phyloP scores from a whole-genome alignment of 2,329 filamentous ascomycete species.

The Diaporthe humulicola region DNA sequence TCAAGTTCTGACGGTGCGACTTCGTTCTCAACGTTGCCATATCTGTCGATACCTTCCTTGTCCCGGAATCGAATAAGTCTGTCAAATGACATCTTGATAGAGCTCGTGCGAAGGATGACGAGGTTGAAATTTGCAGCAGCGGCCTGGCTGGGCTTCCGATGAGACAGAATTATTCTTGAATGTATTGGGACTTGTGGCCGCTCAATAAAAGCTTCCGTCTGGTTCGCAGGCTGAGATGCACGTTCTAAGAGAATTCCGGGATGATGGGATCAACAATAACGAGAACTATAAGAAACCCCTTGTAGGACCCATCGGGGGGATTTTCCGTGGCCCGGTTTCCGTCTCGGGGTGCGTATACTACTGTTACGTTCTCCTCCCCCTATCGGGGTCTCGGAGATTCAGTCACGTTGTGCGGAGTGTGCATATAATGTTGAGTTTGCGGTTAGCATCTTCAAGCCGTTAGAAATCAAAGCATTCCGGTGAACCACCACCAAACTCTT shows the following conservation, averaged over 20 bases:
- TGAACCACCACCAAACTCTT: fast-evolving
- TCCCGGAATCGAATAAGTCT: not conserved
- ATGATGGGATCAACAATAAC: too few relatives aligned
- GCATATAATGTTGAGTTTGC: not conserved
- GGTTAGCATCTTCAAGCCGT: not conserved
- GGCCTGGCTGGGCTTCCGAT: too few relatives aligned
- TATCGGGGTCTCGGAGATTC: not conserved
- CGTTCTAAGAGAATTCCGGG: not conserved
- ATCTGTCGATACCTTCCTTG: not conserved
- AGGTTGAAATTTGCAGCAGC: not conserved
- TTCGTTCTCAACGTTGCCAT: not conserved
- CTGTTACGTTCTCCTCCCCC: not conserved
- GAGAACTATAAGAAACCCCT: not conserved
- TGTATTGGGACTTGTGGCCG: not conserved
- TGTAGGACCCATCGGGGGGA: not conserved
- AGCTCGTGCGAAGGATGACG: not conserved
- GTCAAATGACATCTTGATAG: not conserved
- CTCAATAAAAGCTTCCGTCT: not conserved
- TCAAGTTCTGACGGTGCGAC: not conserved
- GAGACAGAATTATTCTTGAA: not conserved
- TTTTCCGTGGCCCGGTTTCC: not conserved
- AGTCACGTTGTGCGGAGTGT: not conserved
- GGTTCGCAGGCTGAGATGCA: not conserved
- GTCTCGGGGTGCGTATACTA: not conserved
- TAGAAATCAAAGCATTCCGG: fast-evolving